phyloP scores from a whole-genome alignment of 1,284 basidiomycete genomes.

The Apiotrichum akiyoshidainum region DNA sequence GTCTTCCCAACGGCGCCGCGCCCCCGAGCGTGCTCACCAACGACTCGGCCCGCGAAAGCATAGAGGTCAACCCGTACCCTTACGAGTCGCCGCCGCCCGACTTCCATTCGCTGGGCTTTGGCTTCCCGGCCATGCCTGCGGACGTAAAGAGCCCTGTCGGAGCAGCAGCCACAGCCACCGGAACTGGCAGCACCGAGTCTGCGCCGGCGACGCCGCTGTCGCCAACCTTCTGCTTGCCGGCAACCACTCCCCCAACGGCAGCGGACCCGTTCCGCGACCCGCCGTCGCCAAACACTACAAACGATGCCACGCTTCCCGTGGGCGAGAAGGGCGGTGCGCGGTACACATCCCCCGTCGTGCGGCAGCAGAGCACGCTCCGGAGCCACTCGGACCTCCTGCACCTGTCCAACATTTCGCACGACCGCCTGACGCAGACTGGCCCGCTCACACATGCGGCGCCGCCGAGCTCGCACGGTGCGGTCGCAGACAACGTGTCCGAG shows the following conservation, averaged over 20 bases:
- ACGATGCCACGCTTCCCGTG: not conserved
- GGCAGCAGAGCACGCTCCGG: not conserved
- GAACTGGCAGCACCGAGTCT: not conserved
- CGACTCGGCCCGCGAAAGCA: not conserved
- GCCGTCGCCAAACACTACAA: not conserved
- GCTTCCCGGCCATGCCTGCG: too few relatives aligned
- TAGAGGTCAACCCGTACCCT: slow-evolving; percentile 4
- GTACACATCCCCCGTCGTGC: not conserved
- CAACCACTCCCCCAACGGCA: not conserved
- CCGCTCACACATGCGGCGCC: not conserved
- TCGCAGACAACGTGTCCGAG: not conserved
- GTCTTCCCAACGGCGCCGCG: slow-evolving; percentile 2
- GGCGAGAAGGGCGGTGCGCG: not conserved
- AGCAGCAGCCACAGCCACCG: too few relatives aligned
- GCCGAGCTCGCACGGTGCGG: not conserved
- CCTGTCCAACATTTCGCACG: not conserved
- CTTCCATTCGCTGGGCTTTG: not conserved
- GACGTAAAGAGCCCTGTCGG: too few relatives aligned
- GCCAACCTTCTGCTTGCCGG: not conserved
- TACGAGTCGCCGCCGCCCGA: not conserved
- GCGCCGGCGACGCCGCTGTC: not conserved
- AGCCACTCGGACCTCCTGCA: not conserved
- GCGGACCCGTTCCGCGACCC: slow-evolving; percentile 1
- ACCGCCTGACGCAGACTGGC: not conserved
- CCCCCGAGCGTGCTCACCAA: not conserved